Evolutionary conservation across 2,329 filamentous ascomycete genomes (phyloP).

Genomic region (Trichoderma sp.): DNA sequence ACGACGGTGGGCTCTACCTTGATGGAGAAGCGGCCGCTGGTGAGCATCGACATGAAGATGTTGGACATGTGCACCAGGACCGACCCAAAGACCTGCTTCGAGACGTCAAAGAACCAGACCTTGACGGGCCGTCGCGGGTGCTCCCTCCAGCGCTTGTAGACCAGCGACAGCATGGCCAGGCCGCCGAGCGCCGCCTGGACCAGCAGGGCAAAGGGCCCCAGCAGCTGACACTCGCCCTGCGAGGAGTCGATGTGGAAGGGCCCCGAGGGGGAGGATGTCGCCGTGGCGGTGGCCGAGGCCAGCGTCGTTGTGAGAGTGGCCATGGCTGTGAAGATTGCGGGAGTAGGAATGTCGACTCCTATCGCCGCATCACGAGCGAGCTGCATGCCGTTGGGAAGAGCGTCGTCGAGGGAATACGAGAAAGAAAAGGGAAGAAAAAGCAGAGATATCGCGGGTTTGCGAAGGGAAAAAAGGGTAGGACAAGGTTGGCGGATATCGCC

Average conservation of each 20-base stretch:
- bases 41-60: conserved; percentile 93
- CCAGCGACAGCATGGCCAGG: conserved; percentile 78
- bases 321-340: conserved; percentile 7
- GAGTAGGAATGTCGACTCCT: conserved; percentile 23
- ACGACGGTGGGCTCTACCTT: conserved; percentile 48
- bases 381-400: conserved; percentile 2
- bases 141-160: conserved; percentile 92
- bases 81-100: conserved; percentile 94
- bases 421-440: not conserved
- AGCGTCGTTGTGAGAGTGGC: conserved; percentile 20
- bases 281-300: conserved; percentile 20
- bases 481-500: not conserved
- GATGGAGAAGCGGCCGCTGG: conserved; percentile 76
- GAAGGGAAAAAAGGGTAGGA: not conserved
- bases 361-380: conserved; percentile 16
- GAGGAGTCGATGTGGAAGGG: conserved; percentile 39
- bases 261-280: conserved; percentile 28
- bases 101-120: conserved; percentile 97
- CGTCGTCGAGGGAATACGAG: not conserved
- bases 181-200: conserved; percentile 84
- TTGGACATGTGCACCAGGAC: conserved; percentile 90
- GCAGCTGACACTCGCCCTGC: conserved; percentile 76
- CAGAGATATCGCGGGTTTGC: not conserved
- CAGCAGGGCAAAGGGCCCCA: conserved; percentile 87
- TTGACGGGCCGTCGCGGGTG: conserved; percentile 87